A percentile compares a stretch with the other conserved stretches of the same genome.
Conservation (phyloP, 805 yeast species). For the Zygoascus biomembranicola region DNA sequence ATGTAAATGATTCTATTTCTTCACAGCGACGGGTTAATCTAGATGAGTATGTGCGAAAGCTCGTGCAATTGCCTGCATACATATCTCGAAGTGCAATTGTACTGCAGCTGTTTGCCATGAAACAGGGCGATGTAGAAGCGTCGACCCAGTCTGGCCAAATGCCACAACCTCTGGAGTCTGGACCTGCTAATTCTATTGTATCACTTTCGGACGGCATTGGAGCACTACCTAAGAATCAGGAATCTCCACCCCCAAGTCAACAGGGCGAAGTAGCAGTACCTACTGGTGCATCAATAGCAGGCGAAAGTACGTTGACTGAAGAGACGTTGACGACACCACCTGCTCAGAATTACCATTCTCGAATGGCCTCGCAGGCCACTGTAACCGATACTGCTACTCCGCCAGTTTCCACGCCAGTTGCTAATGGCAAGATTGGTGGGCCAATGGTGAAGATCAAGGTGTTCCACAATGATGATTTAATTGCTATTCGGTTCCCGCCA, state of each 20-base stretch:
- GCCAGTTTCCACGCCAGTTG: neutral
- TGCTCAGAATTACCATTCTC: conserved; percentile 4
- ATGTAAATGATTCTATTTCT: conserved; percentile 71
- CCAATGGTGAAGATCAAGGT: conserved; percentile 30
- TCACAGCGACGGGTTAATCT: conserved; percentile 46
- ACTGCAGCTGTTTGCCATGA: conserved; percentile 57
- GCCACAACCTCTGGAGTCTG: conserved; percentile 27
- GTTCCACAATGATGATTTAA: conserved; percentile 29
- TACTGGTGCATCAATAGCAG: neutral
- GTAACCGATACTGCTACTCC: conserved; percentile 1
- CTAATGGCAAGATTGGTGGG: neutral
- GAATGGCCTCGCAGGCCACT: conserved; percentile 10
- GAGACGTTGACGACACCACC: neutral
- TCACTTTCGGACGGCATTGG: neutral
- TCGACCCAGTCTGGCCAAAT: conserved; percentile 22
- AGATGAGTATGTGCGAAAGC: conserved; percentile 47
- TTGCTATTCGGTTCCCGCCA: conserved; percentile 32
- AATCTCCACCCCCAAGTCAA: neutral
- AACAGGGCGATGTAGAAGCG: conserved; percentile 54
- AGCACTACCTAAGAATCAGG: neutral
- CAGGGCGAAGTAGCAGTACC: neutral
- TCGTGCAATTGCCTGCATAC: conserved; percentile 66
- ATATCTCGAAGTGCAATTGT: conserved; percentile 66
- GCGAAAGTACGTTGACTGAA: neutral
- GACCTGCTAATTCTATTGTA: neutral